Conservation (phyloP, 306 rosid genomes). For the Fagus sylvatica region DNA sequence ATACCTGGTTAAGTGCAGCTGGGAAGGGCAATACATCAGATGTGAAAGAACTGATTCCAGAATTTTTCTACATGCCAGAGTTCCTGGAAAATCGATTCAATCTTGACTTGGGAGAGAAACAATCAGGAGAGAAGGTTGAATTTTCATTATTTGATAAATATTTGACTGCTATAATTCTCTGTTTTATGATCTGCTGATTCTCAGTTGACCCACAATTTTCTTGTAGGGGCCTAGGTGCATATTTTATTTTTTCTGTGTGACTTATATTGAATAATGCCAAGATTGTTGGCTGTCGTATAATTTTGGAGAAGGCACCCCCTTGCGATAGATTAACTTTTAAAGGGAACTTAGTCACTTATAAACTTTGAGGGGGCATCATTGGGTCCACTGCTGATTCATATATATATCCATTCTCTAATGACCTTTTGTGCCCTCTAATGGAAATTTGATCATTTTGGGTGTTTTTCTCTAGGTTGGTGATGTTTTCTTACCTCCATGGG, state of each 20-base stretch:
- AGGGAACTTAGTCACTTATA: background rate
- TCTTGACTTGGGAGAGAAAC: conserved; percentile 99
- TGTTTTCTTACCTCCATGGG: conserved; percentile 93
- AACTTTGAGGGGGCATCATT: background rate
- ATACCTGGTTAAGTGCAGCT: conserved; percentile 98
- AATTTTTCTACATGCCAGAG: conserved; percentile 97
- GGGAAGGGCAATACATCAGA: conserved; percentile 99
- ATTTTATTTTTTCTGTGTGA: background rate
- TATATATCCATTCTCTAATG: background rate
- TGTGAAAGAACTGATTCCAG: conserved; percentile 98
- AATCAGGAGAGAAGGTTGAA: conserved; percentile 96
- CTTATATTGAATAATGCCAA: background rate
- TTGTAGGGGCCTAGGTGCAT: conserved; percentile 8
- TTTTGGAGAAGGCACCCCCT: background rate
- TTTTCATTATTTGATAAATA: conserved; percentile 8
- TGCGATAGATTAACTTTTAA: background rate
- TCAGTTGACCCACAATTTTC: conserved; percentile 13
- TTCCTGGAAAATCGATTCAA: conserved; percentile 81
- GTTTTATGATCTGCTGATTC: background rate
- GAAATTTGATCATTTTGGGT: conserved; percentile 11
- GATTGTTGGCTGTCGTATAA: background rate
- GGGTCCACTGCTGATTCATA: background rate
- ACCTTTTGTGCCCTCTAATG: background rate
- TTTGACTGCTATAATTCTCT: conserved; percentile 6
- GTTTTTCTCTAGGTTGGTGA: conserved; percentile 75